Evolutionary conservation across 352 stramenopile genomes (phyloP).

Genomic region (Phytopythium litorale): DNA sequence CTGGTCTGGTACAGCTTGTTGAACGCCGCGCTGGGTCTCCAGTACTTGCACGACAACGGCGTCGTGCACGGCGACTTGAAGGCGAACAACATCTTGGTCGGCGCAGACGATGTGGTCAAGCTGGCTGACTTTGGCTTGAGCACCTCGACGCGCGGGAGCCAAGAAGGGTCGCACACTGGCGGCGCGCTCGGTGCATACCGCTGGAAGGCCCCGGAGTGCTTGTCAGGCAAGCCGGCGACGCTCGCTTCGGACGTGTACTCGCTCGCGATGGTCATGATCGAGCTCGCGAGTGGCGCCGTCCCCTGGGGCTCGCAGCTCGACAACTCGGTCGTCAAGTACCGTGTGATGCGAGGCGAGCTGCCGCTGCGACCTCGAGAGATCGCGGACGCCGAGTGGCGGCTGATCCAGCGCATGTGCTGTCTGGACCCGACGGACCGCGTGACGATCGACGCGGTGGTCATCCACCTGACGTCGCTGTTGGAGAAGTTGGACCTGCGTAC

Average conservation of each 20-base stretch:
- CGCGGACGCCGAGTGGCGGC: neutral
- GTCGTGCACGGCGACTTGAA: conserved; percentile 36
- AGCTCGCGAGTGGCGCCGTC: neutral
- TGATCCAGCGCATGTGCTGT: conserved; percentile 1
- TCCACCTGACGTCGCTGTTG: neutral
- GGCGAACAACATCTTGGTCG: conserved; percentile 36
- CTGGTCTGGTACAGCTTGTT: conserved; percentile 18
- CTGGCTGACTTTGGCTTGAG: conserved; percentile 32
- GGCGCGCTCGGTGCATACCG: conserved; percentile 18
- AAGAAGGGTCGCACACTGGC: neutral
- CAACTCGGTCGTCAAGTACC: neutral
- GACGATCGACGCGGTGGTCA: conserved; percentile 2
- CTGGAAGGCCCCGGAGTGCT: conserved; percentile 27
- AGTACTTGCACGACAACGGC: conserved; percentile 29
- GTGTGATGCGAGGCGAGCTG: neutral
- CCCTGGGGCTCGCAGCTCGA: conserved; percentile 1
- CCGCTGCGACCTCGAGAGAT: neutral
- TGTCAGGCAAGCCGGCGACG: conserved; percentile 4
- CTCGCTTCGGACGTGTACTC: conserved; percentile 6
- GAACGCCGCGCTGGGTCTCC: conserved; percentile 18
- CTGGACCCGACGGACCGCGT: neutral
- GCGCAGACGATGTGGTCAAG: conserved; percentile 21
- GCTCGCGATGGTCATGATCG: conserved; percentile 8
- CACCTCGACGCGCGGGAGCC: neutral
- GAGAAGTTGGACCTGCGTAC: neutral